Evolutionary conservation across 2,329 filamentous ascomycete genomes (phyloP), one percentile per base, ranked within the genome.

Genomic region (Aaosphaeria arxii): DNA sequence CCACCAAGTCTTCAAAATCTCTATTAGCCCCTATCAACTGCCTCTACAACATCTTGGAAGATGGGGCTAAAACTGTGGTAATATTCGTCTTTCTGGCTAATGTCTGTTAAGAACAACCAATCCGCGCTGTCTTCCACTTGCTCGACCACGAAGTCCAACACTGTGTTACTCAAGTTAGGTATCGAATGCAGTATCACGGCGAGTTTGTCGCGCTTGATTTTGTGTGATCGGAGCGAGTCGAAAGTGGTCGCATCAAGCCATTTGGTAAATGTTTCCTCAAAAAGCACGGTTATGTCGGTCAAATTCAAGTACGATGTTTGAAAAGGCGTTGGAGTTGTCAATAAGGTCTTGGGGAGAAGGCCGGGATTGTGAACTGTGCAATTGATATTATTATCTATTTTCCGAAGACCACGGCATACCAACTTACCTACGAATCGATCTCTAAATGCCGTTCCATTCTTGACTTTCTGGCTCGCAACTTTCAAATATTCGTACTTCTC

Each of bases 251-350:
- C 55, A 13, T 62, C 51, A 4, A 67, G 49, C 51, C 55, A 66
- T 30, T 61, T 63, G 38, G 56, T 51, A 41, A 67, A 67, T 0
- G 55, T 61, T 35, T 67, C 58, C 51, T 67, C 64, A 38, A 65
- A 67, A 4, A 66, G 50, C 28, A 67, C 58, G 7, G 64, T 67
- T 6, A 66, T 53, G 43, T 67, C 62, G 5, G 63, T 59, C 30
- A 66, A 53, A 38, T 65, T 62, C 42, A 64, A 48, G 45, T 62
- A 67, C 7, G 63, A 66, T 3, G 58, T 41, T 41, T 56, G 53
- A 13, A 56, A 47, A 31, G 56, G 43, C 1, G 39, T 43, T 6
- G 49, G 49, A 5, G 54, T 59, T 29, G 50, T 52, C 13, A 66
- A 55, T 13, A 61, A 44, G 5, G 47, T n/a, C 0, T 55, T 45